Evolutionary conservation across 805 yeast species (phyloP), one percentile per base, ranked within the genome.

Genomic region (Alloascoidea hylecoeti): DNA sequence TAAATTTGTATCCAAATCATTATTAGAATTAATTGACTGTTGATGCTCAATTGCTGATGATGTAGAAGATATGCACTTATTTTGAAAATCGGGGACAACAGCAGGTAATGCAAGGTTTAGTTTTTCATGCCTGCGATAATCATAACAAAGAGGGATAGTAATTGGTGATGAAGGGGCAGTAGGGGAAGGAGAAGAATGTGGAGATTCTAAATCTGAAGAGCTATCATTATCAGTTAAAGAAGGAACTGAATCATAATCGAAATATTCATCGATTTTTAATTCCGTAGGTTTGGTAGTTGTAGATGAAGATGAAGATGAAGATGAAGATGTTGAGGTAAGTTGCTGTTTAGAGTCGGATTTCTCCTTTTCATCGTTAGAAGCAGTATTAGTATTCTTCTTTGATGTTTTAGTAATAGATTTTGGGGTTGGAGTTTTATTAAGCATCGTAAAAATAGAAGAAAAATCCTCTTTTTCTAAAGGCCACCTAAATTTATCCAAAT

Each of bases 111-210:
- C 19, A 28, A 16, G 30, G 14, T 15, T 15, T 30, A 40, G 33
- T 27, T 43, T 43, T 39, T 43, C 39, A 17, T 50, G 42, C 38
- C 36, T 45, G 2, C 52, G 52, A 35, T 48, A 43, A 34, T 23
- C n/a, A 23, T 15, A 18, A 16, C 38, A 50, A 37, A 34, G 49
- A 47, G 38, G 51, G 33, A 23, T 37, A 33, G 35, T 36, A 27
- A 43, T 34, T 33, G 19, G 33, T 28, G 35, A 39, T 15, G 36
- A 34, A 15, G 34, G 38, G n/a, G 43, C 41, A 9, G 44, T 41
- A n/a, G 40, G 33, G 23, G 41, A 30, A 32, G 48, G 39, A 9
- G 47, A 35, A 17, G 40, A 35, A 12, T 41, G 37, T 4, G 37
- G 15, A 23, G 15, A 19, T 15, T 36, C 15, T 15, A 38, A 39